A percentile compares a stretch with the other conserved stretches of the same genome.
phyloP scores from a whole-genome alignment of 352 stramenopile species.

The Phytophthora podocarpi region DNA sequence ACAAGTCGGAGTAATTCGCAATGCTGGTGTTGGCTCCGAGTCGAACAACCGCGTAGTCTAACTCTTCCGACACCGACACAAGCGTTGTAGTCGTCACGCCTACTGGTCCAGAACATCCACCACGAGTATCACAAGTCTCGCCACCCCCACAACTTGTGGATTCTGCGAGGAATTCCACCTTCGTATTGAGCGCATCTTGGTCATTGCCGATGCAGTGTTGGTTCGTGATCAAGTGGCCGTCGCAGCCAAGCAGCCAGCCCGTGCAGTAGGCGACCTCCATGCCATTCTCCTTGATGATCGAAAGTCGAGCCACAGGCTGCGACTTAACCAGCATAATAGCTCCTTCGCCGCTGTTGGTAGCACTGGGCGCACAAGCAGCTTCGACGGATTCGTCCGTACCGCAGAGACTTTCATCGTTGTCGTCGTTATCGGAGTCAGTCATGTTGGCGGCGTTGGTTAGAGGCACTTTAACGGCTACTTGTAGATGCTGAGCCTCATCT shows the following conservation, averaged over 20 bases:
- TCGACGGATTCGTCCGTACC: conserved; percentile 70
- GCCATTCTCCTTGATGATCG: conserved; percentile 66
- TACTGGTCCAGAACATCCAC: conserved; percentile 50
- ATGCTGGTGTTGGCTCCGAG: conserved; percentile 34
- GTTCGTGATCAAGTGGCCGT: conserved; percentile 82
- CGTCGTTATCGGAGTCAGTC: conserved; percentile 11
- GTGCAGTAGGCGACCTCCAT: conserved; percentile 73
- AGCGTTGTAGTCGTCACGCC: conserved; percentile 48
- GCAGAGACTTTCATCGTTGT: conserved; percentile 69
- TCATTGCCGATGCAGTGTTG: conserved; percentile 72
- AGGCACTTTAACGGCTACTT: conserved; percentile 30
- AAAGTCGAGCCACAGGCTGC: conserved; percentile 59
- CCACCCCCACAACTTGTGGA: conserved; percentile 47
- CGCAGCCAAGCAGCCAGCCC: conserved; percentile 73
- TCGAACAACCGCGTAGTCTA: conserved; percentile 71
- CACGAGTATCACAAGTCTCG: conserved; percentile 45
- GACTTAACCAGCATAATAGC: conserved; percentile 52
- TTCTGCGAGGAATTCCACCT: conserved; percentile 72
- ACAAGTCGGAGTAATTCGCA: conserved; percentile 35
- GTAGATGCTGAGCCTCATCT: conserved; percentile 19
- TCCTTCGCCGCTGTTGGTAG: conserved; percentile 28
- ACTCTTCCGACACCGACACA: conserved; percentile 55
- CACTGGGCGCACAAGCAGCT: conserved; percentile 56
- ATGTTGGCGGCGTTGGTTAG: conserved; percentile 16
- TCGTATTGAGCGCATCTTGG: conserved; percentile 71